A percentile compares a stretch with the other conserved stretches of the same genome.
phyloP scores from a whole-genome alignment of 495 filamentous ascomycete species.

The Tuber melanosporum region DNA sequence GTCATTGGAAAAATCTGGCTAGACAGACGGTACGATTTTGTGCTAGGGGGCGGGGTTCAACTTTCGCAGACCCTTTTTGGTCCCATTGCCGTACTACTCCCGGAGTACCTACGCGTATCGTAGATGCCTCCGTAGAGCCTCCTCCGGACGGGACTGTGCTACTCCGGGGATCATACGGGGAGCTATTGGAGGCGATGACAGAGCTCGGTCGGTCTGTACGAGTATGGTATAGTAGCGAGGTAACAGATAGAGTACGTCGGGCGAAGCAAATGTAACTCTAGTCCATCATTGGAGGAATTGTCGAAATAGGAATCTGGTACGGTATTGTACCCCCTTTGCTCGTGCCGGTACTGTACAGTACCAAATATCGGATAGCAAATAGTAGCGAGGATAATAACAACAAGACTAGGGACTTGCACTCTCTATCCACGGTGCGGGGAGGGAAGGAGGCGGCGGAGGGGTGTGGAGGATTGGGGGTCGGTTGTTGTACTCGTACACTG shows the following conservation, averaged over 20 bases:
- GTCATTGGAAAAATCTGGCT: neutral
- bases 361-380: slow-evolving; percentile 24
- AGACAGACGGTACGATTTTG: neutral
- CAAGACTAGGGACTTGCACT: neutral
- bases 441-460: slow-evolving; percentile 5
- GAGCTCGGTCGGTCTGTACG: neutral
- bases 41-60: neutral
- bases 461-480: slow-evolving; percentile 19
- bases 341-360: slow-evolving; percentile 15
- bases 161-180: neutral
- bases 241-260: neutral
- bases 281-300: neutral
- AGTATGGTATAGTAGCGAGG: neutral
- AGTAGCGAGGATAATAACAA: slow-evolving; percentile 7
- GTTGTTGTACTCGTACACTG: too few species aligned
- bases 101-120: slow-evolving; percentile 5
- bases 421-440: slow-evolving; percentile 27
- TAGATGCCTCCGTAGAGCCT: neutral
- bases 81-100: neutral
- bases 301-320: neutral
- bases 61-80: neutral
- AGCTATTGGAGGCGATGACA: neutral
- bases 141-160: neutral
- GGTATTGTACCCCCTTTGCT: neutral
- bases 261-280: neutral